Evolutionary conservation across 164 flowering plant species (phyloP), one percentile per base, ranked within the genome.

Genomic region (Magnolia changhungtana): DNA sequence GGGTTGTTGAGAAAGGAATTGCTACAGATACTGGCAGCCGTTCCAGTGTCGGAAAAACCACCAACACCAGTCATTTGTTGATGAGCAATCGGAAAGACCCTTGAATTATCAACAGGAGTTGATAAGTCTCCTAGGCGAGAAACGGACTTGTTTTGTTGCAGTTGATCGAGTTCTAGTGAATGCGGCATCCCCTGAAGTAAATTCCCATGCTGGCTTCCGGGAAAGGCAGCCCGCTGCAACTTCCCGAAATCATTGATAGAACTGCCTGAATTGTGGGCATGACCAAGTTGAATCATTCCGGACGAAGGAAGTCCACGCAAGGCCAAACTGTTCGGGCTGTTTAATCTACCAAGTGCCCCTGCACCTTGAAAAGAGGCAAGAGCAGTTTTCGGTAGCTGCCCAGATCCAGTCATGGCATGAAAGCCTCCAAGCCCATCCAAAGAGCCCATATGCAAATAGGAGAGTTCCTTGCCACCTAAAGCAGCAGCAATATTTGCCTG

Each of bases 331-430:
- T 87, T 20, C 18, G 93, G 81, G 14, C 89, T 72, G 76, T 90
- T 90, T 74, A 90, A 76, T 80, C 94, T 88, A 66, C 90, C 86
- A 69, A 90, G 82, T 85, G 90, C 86, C 63, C 90, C 90, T 68
- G 83, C 81, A 0, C 87, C 78, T 51, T 83, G 67, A 61, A 85
- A 89, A 23, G 92, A 81, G 55, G 76, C 31, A 16, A 87, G 77
- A 63, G 84, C 49, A 50, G 86, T 58, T 67, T 78, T 88, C 27
- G 86, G 68, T 68, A 91, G 78, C 75, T 92, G 85, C 79, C 89
- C 90, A 31, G 91, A 61, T 73, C 89, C 89, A 76, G 85, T 58
- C 69, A 88, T 76, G 73, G 83, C 63, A 76, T 78, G 84, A 50
- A 85, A 89, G 78, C 88, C 94, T 69, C 90, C 87, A 79, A 83